These are phyloP conservation scores for Salvia rosmarinus DNA, from an alignment of 257 asterid genomes.

Conservation along the genomic window DNA sequence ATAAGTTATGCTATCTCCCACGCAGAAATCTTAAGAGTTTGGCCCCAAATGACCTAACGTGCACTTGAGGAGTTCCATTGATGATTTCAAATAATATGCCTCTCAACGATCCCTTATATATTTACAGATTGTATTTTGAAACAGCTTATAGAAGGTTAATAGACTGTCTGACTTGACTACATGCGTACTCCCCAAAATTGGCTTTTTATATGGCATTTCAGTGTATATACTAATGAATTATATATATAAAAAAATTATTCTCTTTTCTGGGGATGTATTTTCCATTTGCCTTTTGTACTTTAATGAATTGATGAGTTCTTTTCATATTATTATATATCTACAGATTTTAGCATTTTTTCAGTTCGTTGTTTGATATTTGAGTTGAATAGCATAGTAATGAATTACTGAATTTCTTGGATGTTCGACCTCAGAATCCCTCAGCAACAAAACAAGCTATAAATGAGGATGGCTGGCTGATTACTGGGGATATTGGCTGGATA, in stretches of 20 bases:
- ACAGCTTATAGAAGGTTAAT: too few relatives aligned
- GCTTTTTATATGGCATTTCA: too few relatives aligned
- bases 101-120: not conserved
- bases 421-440: conserved; percentile 54
- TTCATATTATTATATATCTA: not conserved
- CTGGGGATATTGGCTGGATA: conserved; percentile 97
- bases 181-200: too few relatives aligned
- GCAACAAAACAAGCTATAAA: conserved; percentile 77
- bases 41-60: not conserved
- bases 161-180: too few relatives aligned
- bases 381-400: not conserved
- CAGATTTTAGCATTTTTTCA: not conserved
- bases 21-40: not conserved
- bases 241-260: too few relatives aligned
- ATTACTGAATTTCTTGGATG: not conserved
- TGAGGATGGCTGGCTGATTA: conserved; percentile 83
- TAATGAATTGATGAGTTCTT: too few relatives aligned
- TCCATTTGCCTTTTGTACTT: too few relatives aligned
- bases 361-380: not conserved
- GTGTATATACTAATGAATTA: too few relatives aligned
- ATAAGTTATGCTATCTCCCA: not conserved
- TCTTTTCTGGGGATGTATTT: too few relatives aligned
- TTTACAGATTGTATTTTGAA: too few relatives aligned
- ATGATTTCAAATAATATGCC: not conserved
- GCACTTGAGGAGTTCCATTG: not conserved